Evolutionary conservation across 1,139 yeast genomes (phyloP).

Genomic region (Geotrichum australiense): DNA sequence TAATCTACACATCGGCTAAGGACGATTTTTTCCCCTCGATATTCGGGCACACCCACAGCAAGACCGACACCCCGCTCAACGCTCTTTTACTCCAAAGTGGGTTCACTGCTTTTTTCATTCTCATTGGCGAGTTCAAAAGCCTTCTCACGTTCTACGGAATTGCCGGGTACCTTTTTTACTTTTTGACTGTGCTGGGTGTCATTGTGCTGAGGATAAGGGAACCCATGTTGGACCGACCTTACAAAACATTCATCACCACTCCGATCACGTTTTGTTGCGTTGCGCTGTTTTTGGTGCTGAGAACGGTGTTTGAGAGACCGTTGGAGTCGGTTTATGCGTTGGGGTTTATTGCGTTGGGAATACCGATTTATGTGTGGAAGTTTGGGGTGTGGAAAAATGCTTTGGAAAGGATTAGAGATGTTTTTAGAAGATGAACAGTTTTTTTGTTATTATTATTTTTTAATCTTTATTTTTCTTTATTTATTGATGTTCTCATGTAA

Average conservation of each 20-base stretch:
- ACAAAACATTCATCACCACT: conserved; percentile 34
- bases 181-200: conserved; percentile 37
- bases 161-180: conserved; percentile 38
- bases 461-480: background rate
- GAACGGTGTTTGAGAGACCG: conserved; percentile 36
- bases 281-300: conserved; percentile 33
- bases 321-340: conserved; percentile 29
- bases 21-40: conserved; percentile 34
- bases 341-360: conserved; percentile 31
- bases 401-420: background rate
- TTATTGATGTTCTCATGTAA: too few species aligned
- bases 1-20: conserved; percentile 36
- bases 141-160: conserved; percentile 38
- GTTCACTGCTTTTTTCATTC: conserved; percentile 30
- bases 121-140: conserved; percentile 35
- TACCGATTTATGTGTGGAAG: conserved; percentile 32
- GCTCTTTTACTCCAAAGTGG: conserved; percentile 34
- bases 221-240: conserved; percentile 36
- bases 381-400: conserved; percentile 19
- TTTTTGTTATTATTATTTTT: background rate
- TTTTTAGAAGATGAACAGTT: background rate
- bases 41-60: conserved; percentile 28
- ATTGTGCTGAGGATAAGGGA: conserved; percentile 33
- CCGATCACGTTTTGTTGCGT: conserved; percentile 37
- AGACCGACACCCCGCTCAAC: conserved; percentile 33